A percentile compares a stretch with the other conserved stretches of the same genome.
Evolutionary conservation across 108 stramenopile species (phyloP).

Genomic region (Bacterosira constricta): DNA sequence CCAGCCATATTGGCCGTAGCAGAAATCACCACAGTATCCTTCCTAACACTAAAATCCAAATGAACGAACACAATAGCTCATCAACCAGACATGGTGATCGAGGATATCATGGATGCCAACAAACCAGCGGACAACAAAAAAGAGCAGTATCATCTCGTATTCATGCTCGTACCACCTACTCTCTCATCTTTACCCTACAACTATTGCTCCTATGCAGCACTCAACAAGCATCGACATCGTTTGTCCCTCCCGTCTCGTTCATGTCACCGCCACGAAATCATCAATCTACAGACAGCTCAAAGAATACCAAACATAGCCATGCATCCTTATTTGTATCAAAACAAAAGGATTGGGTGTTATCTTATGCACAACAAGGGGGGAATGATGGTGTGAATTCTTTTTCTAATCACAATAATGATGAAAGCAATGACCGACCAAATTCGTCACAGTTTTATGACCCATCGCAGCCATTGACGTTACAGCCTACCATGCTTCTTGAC

Average conservation of each 20-base stretch:
- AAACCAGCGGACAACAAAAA: too few relatives aligned
- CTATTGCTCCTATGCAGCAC: background rate
- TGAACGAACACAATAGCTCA: background rate
- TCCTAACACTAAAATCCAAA: background rate
- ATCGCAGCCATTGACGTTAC: constrained; percentile 4
- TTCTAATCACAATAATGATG: background rate
- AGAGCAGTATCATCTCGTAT: too few relatives aligned
- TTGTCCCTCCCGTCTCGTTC: background rate
- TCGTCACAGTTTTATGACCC: background rate
- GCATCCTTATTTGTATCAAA: constrained; percentile 16
- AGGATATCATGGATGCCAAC: too few relatives aligned
- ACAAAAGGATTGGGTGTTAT: too few relatives aligned
- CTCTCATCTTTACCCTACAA: background rate
- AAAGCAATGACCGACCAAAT: background rate
- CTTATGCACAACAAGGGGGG: background rate
- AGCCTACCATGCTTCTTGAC: constrained; percentile 2
- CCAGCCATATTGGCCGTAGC: too few relatives aligned
- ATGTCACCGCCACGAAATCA: background rate
- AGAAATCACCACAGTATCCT: background rate
- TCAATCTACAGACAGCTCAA: background rate
- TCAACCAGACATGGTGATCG: too few relatives aligned
- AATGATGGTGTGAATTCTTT: constrained; percentile 6
- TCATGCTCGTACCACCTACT: too few relatives aligned
- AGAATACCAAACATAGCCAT: background rate
- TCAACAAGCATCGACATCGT: constrained; percentile 3